Percentiles rank a stretch among this genome's conserved stretches.
Conservation (phyloP, 345 rosid genomes). For the Lepidium aucheri region DNA sequence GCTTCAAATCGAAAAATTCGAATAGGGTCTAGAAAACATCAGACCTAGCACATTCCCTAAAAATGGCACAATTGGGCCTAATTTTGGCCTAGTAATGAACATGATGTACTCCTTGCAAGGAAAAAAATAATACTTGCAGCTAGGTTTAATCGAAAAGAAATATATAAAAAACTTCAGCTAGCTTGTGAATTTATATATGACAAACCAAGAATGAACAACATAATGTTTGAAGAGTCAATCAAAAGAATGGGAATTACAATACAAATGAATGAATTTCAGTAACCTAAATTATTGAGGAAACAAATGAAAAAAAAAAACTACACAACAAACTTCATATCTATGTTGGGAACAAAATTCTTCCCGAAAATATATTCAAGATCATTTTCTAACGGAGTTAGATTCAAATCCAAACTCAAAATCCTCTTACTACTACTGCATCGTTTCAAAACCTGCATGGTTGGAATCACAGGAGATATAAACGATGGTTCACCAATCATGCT, state of each 20-base stretch:
- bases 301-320: background rate
- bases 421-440: conserved; percentile 45
- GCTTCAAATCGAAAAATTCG: too few species aligned
- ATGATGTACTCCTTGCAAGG: too few species aligned
- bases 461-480: conserved; percentile 2
- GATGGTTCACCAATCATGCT: conserved; percentile 6
- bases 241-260: conserved; percentile 15
- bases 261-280: background rate
- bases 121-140: too few species aligned
- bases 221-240: background rate
- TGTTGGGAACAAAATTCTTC: conserved; percentile 42
- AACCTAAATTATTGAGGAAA: background rate
- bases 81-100: too few species aligned
- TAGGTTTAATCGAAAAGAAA: too few species aligned
- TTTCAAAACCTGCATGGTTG: conserved; percentile 40
- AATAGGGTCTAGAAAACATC: too few species aligned
- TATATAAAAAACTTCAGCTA: background rate
- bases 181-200: background rate
- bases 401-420: conserved; percentile 55
- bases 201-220: background rate
- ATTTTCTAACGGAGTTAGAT: conserved; percentile 71
- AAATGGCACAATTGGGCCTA: too few species aligned
- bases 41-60: too few species aligned
- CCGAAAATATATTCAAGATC: conserved; percentile 54
- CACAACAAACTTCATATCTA: conserved; percentile 33